Evolutionary conservation across 495 filamentous ascomycete genomes (phyloP).

Genomic region (Aspergillus asperescens): DNA sequence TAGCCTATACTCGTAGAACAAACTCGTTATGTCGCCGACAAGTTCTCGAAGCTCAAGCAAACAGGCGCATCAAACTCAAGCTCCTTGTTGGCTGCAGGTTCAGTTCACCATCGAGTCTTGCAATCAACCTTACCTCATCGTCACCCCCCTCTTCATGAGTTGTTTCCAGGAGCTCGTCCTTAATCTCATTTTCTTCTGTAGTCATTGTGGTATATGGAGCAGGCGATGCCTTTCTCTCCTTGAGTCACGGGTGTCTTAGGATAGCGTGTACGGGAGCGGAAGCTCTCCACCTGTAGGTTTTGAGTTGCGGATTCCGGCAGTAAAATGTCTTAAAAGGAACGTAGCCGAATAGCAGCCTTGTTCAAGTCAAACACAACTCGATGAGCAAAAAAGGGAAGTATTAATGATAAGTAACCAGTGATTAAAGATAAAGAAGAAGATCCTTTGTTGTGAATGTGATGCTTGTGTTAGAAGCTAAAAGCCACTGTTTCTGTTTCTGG

Average conservation of each 20-base stretch:
- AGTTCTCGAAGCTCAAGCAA: neutral
- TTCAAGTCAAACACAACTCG: conserved; percentile 3
- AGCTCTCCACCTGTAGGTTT: conserved; percentile 16
- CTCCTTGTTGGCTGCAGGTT: neutral
- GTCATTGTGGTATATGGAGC: conserved; percentile 23
- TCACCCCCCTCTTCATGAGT: conserved; percentile 38
- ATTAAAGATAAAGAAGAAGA: conserved; percentile 12
- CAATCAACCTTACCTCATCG: conserved; percentile 35
- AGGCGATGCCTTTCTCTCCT: neutral
- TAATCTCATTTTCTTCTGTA: conserved; percentile 37
- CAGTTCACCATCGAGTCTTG: neutral
- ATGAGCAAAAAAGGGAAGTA: neutral
- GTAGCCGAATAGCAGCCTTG: conserved; percentile 1
- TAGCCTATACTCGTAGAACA: neutral
- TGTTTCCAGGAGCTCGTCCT: conserved; percentile 35
- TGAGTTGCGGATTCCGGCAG: conserved; percentile 11
- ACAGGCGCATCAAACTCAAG: neutral
- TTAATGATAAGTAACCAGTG: conserved; percentile 9
- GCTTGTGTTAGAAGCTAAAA: conserved; percentile 23
- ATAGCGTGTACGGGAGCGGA: conserved; percentile 8
- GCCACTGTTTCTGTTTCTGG: conserved; percentile 27
- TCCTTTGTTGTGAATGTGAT: conserved; percentile 13
- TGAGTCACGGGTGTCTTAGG: neutral
- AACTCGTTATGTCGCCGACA: neutral
- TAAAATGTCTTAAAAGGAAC: conserved; percentile 16